Evolutionary conservation across 805 yeast genomes (phyloP), one percentile per base, ranked within the genome.

Genomic region (Starmerella bombicola): DNA sequence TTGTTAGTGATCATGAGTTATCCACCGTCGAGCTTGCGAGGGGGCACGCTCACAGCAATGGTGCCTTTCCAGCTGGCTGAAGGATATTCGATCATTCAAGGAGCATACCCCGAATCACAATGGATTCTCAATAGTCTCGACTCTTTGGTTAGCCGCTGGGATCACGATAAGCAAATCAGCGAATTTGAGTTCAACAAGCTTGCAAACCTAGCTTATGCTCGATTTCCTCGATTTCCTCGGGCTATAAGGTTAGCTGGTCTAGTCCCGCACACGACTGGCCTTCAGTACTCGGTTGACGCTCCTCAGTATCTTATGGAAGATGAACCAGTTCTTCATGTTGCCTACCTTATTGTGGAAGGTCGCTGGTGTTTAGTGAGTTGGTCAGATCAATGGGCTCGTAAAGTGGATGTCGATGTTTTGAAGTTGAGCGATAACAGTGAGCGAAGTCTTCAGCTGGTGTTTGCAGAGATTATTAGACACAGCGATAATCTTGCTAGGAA

Each of bases 331-430:
- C 65, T 88, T 18, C 97, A 91, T 55, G 67, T 91, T 9, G 84
- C 94, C 1, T 88, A 86, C 53, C 83, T 84, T 23, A 59, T 93
- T 0, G 65, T 72, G 3, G 94, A 86, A 57, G 76, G 75, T 45
- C 74, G 73, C 40, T 88, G 95, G 95, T 68, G 84, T 33, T 74
- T 77, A 18, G 93, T 83, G 0, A 78, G 93, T 0, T 84, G 96
- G 93, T 69, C 91, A 0, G 95, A 88, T 54, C 88, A 86, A 36
- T 69, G 71, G 56, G 95, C 95, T 0, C 65, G 66, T 3, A 67
- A 73, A 10, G 71, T 76, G 15, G 68, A 66, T 34, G 70, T 77
- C 0, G 77, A 74, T 48, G 69, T 84, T 0, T 80, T 55, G 30
- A 40, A 55, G 9, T 34, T 60, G 10, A 41, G 41, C 1, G 51